Conservation (phyloP, 2,329 filamentous ascomycete genomes). For the Ophiosphaerella korrae region DNA sequence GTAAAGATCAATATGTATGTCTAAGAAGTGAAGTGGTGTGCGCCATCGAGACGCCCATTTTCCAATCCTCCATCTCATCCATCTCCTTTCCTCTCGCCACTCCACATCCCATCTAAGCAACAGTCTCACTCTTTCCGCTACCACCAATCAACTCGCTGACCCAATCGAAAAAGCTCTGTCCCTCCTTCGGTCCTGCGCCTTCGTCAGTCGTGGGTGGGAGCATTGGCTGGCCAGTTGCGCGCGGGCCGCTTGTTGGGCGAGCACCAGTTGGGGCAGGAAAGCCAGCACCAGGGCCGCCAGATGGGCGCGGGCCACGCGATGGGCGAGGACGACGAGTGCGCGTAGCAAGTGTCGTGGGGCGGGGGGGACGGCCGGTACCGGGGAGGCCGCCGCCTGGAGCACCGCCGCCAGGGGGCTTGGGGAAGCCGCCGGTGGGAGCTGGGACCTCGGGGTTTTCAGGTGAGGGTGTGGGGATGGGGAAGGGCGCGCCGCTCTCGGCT, state of each 20-base stretch:
- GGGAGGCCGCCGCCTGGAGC: not conserved
- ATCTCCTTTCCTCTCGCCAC: not conserved
- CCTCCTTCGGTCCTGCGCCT: not conserved
- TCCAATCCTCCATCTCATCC: not conserved
- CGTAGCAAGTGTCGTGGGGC: not conserved
- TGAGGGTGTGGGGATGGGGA: not conserved
- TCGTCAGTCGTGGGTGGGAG: not conserved
- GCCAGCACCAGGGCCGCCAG: too few species aligned
- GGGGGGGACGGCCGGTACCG: not conserved
- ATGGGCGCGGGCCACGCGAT: not conserved
- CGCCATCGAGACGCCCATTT: too few species aligned
- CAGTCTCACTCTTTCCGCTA: not conserved
- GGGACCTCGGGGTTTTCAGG: not conserved
- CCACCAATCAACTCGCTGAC: not conserved
- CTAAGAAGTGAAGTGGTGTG: too few species aligned
- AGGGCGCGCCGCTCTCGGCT: not conserved
- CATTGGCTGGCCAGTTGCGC: not conserved
- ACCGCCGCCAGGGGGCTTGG: not conserved
- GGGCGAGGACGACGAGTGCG: not conserved
- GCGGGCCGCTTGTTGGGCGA: not conserved
- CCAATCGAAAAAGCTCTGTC: not conserved
- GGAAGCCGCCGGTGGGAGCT: conserved; percentile 2
- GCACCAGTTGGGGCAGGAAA: too few species aligned
- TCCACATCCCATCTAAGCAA: not conserved
- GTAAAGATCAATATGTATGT: too few species aligned